Evolutionary conservation across 345 rosid genomes (phyloP), one percentile per base, ranked within the genome.

Genomic region (Arabis hirsuta): DNA sequence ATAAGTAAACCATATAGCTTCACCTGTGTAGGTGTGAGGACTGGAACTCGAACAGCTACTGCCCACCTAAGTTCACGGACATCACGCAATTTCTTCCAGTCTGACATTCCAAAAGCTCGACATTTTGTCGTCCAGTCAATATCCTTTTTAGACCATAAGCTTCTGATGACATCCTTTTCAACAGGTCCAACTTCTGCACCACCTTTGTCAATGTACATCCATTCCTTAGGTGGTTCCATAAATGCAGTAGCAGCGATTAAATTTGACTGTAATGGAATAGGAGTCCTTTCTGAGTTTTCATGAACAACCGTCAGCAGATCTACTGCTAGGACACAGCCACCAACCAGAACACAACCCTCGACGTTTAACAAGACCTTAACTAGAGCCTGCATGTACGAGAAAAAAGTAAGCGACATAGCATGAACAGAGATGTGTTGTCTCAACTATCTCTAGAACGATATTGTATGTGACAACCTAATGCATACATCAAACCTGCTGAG

Each of bases 11-110:
- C 69, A 59, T 65, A 56, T 26, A 67, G 66, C 56, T 58, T 71
- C 77, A 95, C 99, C 96, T 95, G 99, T 69, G 92, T 78, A 50
- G 99, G 80, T 8, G 97, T 90, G 69, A 95, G 94, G 70, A 95
- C 99, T 65, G 99, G 97, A 79, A 95, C 96, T 65, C 98, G 89
- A 59, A 78, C 65, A 70, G 99, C 83, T 73, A 91, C 86, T 41
- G 92, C 96, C 99, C 99, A 95, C 27, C 98, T 91, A 80, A 95
- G 96, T 81, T 95, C 99, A 79, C 99, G 99, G 60, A 95, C 92
- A 82, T 95, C 98, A 70, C 90, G 90, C 74, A 95, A 74, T 80
- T 85, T 91, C 82, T 95, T 95, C 98, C 98, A 90, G 69, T 95
- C 99, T 55, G 80, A 65, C 97, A 95, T 92, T 62, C 99, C 99